Conservation (phyloP, 306 rosid genomes). For the Prunus davidiana region DNA sequence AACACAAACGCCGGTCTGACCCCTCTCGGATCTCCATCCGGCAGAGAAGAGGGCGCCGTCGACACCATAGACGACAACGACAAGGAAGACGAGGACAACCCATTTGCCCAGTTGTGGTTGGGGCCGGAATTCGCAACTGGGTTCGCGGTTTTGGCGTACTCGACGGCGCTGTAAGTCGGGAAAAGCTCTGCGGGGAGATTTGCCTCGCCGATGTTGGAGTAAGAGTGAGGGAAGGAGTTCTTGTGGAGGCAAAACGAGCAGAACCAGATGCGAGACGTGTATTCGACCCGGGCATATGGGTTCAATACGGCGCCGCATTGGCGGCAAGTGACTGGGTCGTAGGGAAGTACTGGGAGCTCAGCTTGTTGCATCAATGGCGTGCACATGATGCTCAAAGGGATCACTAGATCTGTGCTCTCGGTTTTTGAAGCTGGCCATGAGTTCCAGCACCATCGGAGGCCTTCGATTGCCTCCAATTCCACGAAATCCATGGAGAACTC, state of each 20-base stretch:
- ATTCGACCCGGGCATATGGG: too few relatives aligned
- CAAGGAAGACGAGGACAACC: neutral
- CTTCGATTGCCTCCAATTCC: conserved; percentile 85
- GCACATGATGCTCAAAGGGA: conserved; percentile 75
- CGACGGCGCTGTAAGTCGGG: conserved; percentile 4
- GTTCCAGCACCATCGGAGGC: conserved; percentile 82
- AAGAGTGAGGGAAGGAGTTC: conserved; percentile 66
- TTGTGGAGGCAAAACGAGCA: conserved; percentile 70
- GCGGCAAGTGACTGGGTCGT: conserved; percentile 70
- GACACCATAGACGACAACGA: conserved; percentile 1
- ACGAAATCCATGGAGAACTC: conserved; percentile 22
- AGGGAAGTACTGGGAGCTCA: conserved; percentile 76
- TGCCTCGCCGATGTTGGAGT: conserved; percentile 61
- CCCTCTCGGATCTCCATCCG: conserved; percentile 34
- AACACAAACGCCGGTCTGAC: conserved; percentile 57
- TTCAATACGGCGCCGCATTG: too few relatives aligned
- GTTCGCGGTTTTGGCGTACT: neutral
- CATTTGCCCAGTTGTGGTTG: neutral
- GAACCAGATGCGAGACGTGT: conserved; percentile 63
- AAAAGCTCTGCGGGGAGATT: conserved; percentile 24
- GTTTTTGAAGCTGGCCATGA: conserved; percentile 66
- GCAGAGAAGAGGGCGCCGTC: neutral
- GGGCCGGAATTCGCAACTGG: neutral
- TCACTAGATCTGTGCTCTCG: conserved; percentile 29
- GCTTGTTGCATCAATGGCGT: conserved; percentile 55